A percentile compares a stretch with the other conserved stretches of the same genome.
Evolutionary conservation across 148 eudicot species (phyloP).

Genomic region (Tetragonia tetragonoides): DNA sequence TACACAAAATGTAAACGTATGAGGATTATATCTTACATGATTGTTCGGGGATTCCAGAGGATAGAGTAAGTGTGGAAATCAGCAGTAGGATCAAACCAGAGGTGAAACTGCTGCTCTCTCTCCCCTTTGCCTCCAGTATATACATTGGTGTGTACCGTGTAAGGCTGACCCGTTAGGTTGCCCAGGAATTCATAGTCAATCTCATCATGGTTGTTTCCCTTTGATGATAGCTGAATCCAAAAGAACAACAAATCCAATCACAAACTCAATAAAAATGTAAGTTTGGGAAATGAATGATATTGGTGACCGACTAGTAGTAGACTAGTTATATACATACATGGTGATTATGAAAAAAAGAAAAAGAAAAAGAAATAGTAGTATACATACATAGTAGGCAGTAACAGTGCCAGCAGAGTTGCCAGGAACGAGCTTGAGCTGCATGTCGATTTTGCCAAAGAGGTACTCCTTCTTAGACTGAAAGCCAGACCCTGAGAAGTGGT

Average conservation of each 20-base stretch:
- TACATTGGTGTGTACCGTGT: slow-evolving; percentile 36
- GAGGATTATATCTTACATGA: slow-evolving; percentile 14
- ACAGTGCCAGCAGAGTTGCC: slow-evolving; percentile 43
- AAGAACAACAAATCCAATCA: neutral
- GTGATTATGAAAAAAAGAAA: neutral
- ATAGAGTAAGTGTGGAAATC: slow-evolving; percentile 42
- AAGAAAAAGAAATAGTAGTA: too few relatives aligned
- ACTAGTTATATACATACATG: too few relatives aligned
- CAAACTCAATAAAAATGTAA: neutral
- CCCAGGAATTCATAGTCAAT: slow-evolving; percentile 37
- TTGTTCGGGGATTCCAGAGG: slow-evolving; percentile 35
- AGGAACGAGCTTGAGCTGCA: slow-evolving; percentile 35
- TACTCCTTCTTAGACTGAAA: slow-evolving; percentile 29
- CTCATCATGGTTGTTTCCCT: slow-evolving; percentile 24
- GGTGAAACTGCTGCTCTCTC: slow-evolving; percentile 35
- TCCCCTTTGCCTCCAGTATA: slow-evolving; percentile 30
- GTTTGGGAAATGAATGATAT: too few relatives aligned
- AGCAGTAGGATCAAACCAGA: slow-evolving; percentile 35
- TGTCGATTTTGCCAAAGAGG: slow-evolving; percentile 35
- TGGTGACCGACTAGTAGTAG: too few relatives aligned
- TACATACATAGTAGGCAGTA: slow-evolving; percentile 32
- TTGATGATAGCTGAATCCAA: slow-evolving; percentile 22
- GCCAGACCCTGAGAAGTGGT: slow-evolving; percentile 31
- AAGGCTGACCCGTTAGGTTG: slow-evolving; percentile 34
- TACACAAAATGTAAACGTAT: neutral